Conservation (phyloP, 176 grass and related monocot species). For the Cymbopogon citratus region DNA sequence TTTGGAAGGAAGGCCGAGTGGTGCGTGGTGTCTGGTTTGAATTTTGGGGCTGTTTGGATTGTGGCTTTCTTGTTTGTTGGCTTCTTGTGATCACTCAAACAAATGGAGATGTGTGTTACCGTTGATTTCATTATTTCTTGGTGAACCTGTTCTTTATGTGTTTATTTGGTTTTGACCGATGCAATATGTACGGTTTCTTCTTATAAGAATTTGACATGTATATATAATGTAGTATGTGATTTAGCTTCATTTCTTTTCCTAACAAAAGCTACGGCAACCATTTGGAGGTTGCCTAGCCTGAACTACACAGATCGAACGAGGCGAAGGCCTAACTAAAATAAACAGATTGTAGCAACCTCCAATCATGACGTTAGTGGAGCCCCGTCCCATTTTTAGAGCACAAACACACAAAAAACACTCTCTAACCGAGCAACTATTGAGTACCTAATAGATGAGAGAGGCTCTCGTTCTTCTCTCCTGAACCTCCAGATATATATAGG, state of each 20-base stretch:
- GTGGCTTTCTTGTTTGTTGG: constrained; percentile 7
- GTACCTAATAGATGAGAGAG: no score
- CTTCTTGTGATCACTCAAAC: constrained; percentile 6
- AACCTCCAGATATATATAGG: no score
- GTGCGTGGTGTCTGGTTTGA: neutral
- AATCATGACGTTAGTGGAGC: neutral
- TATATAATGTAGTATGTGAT: no score
- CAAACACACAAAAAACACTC: neutral
- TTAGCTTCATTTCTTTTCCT: no score
- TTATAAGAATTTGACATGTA: neutral
- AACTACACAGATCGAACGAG: neutral
- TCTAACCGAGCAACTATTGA: neutral
- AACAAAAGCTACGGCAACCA: neutral
- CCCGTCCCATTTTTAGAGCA: neutral
- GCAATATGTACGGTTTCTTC: neutral
- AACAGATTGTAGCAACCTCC: neutral
- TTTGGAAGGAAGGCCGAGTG: constrained; percentile 13
- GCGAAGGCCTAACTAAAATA: neutral
- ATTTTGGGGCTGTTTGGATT: neutral
- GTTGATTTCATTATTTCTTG: constrained; percentile 3
- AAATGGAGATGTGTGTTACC: neutral
- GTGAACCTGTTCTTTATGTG: neutral
- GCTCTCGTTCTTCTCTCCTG: no score
- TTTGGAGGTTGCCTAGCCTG: neutral
- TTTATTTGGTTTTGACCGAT: neutral